Base-by-base conservation (phyloP, 192 early-diverging fungal species). In the Backusella macrospora region DNA sequence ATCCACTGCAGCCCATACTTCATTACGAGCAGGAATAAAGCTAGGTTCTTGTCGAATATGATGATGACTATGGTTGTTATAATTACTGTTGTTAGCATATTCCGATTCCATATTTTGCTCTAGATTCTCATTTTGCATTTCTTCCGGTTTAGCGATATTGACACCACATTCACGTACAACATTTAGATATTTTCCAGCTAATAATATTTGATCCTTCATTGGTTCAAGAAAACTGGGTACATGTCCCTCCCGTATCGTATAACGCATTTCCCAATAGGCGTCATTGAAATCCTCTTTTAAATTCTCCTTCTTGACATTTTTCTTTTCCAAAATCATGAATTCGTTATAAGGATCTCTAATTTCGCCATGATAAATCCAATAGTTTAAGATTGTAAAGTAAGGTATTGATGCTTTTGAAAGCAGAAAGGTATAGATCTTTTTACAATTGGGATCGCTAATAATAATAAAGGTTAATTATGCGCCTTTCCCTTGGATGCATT, bases 141-240 rank as follows among this genome's bases (percentile, higher is more conserved):
- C 74, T 45, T 83, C 72, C 18, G 82, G 79, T 15, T 70, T 81
- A 16, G 76, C 42, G 26, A 84, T 70, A 69, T 72, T 73, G 6
- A 88, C 86, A n/a, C 90, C 90, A 77, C 93, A 97, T 68, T 94
- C 95, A 0, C 93, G 83, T 26, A 98, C 84, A 2, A 98, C 95
- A 78, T 99, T 98, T 52, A 98, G 79, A 76, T 99, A 98, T 79
- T 96, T 96, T 45, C 98, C 98, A 0, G 96, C 93, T 18, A 91
- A 80, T 71, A 99, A 76, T 62, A 98, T 92, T 79, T 96, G 95
- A 5, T 86, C 85, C 23, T 91, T 86, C 18, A 91, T 86, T 6
- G 91, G 88, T 6, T 88, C 88, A 48, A 99, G 80, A 52, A 97
- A 98, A 1, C 75, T 81, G 0, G 98, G 98, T 0, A 95, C 84